Conservation (phyloP, 2,329 filamentous ascomycete species). For the Pyrenochaeta sp. region DNA sequence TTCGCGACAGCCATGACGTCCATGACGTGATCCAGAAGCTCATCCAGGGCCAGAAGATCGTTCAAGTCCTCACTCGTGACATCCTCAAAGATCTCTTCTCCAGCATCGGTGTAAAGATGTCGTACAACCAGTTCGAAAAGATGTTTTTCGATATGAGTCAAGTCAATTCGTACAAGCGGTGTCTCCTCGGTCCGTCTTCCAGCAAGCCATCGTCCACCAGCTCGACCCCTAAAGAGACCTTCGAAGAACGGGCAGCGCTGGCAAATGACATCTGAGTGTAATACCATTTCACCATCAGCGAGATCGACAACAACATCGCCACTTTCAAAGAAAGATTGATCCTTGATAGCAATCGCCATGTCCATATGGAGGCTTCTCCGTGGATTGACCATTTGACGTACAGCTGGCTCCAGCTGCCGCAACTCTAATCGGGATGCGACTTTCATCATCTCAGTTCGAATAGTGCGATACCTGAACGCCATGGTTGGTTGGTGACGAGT, state of each 20-base stretch:
- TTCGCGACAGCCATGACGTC: constrained; percentile 91
- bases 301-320: constrained; percentile 83
- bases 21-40: constrained; percentile 87
- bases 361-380: constrained; percentile 71
- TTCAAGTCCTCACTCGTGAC: constrained; percentile 68
- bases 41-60: constrained; percentile 65
- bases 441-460: constrained; percentile 87
- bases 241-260: constrained; percentile 92
- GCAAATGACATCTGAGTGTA: constrained; percentile 81
- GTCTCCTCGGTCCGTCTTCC: constrained; percentile 64
- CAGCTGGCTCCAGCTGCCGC: constrained; percentile 75
- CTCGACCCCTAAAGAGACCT: constrained; percentile 86
- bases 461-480: constrained; percentile 77
- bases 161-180: constrained; percentile 72
- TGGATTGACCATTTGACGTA: constrained; percentile 74
- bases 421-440: constrained; percentile 76
- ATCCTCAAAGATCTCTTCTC: constrained; percentile 80
- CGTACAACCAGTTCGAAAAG: constrained; percentile 81
- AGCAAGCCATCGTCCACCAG: constrained; percentile 83
- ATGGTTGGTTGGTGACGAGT: constrained; percentile 69
- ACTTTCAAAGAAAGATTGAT: constrained; percentile 76
- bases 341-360: constrained; percentile 72
- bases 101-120: constrained; percentile 84
- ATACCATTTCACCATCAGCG: constrained; percentile 70
- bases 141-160: constrained; percentile 77